Conservation (phyloP, 768 basidiomycete genomes). For the Coprinopsis sp. region DNA sequence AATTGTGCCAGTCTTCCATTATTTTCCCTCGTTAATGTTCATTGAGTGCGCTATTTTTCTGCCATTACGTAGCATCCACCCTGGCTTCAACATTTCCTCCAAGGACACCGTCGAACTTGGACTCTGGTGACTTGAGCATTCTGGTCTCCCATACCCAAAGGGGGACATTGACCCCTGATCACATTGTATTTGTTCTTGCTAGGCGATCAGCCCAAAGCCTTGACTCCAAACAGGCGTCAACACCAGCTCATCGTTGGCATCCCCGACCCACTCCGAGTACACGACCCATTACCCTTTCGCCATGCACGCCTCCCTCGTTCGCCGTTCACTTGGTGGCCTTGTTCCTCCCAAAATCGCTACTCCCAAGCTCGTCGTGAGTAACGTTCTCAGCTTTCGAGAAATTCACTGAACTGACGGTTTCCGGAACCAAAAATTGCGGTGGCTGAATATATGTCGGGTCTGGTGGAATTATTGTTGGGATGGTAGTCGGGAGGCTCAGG, state of each 20-base stretch:
- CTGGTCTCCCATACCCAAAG: too few relatives aligned
- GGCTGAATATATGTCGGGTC: background rate
- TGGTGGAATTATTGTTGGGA: background rate
- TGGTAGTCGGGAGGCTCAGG: slow-evolving; percentile 76
- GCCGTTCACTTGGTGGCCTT: slow-evolving; percentile 78
- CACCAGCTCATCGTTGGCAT: slow-evolving; percentile 5
- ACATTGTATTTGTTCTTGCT: too few relatives aligned
- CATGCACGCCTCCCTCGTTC: slow-evolving; percentile 82
- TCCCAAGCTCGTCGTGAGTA: slow-evolving; percentile 77
- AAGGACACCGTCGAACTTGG: too few relatives aligned
- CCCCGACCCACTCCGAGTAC: slow-evolving; percentile 4
- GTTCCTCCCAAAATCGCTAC: slow-evolving; percentile 96
- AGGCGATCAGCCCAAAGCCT: too few relatives aligned
- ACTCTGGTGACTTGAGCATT: too few relatives aligned
- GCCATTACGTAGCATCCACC: too few relatives aligned
- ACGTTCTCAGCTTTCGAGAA: background rate
- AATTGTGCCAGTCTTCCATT: too few relatives aligned
- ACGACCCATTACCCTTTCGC: background rate
- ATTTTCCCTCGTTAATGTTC: too few relatives aligned
- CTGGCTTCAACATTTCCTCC: too few relatives aligned
- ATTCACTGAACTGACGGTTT: background rate
- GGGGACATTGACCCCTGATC: too few relatives aligned
- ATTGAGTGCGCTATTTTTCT: too few relatives aligned
- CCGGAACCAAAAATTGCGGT: background rate
- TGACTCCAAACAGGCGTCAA: background rate